phyloP scores from a whole-genome alignment of 495 filamentous ascomycete genomes.

The Astrothelium macrocarpum region DNA sequence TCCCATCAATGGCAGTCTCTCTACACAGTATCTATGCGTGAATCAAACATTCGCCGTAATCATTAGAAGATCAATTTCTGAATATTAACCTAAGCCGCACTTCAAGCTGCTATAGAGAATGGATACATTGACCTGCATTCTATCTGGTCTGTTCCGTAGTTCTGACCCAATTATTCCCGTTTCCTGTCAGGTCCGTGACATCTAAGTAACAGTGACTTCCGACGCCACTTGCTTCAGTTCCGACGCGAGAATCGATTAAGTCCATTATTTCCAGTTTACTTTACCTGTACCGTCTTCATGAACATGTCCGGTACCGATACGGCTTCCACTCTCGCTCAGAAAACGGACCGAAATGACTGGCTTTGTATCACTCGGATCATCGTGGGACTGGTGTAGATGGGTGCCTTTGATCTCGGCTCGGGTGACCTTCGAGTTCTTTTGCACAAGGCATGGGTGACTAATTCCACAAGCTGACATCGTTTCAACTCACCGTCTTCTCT shows the following conservation, averaged over 20 bases:
- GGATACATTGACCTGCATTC: constrained; percentile 3
- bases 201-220: neutral
- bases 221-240: neutral
- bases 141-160: constrained; percentile 1
- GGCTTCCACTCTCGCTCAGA: neutral
- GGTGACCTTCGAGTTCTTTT: constrained; percentile 1
- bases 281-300: neutral
- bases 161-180: constrained; percentile 1
- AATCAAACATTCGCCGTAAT: neutral
- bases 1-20: neutral
- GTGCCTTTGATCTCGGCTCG: constrained; percentile 2
- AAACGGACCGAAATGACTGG: constrained; percentile 2
- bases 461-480: neutral
- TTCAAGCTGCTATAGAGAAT: constrained; percentile 3
- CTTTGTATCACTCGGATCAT: neutral
- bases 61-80: constrained; percentile 1
- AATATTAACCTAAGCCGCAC: constrained; percentile 1
- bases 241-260: neutral
- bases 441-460: neutral
- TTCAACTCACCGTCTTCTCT: constrained; percentile 2
- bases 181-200: constrained; percentile 1
- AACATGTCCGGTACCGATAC: constrained; percentile 1
- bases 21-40: constrained; percentile 1
- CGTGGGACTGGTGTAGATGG: constrained; percentile 1
- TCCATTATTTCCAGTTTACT: constrained; percentile 2